phyloP scores from a whole-genome alignment of 192 early-diverging fungal genomes.

The Helicostylum pulchrum region DNA sequence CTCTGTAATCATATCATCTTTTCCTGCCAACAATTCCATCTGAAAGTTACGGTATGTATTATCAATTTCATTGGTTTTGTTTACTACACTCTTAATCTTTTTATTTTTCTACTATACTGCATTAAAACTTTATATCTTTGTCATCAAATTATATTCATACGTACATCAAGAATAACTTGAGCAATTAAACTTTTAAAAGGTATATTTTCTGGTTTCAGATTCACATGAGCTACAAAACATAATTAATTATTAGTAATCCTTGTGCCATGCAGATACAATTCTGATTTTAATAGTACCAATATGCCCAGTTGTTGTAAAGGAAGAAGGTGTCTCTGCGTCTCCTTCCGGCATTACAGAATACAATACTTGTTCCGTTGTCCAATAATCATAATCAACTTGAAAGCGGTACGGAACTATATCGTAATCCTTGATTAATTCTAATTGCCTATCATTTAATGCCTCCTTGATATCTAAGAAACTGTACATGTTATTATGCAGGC shows the following conservation, averaged over 20 bases:
- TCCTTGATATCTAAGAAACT: background rate
- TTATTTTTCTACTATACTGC: slow-evolving; percentile 69
- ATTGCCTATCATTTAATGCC: background rate
- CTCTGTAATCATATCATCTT: slow-evolving; percentile 81
- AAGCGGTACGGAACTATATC: slow-evolving; percentile 7
- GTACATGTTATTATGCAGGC: background rate
- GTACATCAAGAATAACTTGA: slow-evolving; percentile 90
- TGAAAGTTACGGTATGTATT: slow-evolving; percentile 94
- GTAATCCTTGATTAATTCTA: background rate
- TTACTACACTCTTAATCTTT: slow-evolving; percentile 87
- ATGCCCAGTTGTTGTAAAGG: slow-evolving; percentile 86
- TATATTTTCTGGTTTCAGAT: slow-evolving; percentile 84
- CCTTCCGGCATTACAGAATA: slow-evolving; percentile 11
- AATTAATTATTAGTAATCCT: background rate
- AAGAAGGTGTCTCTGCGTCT: slow-evolving; percentile 73
- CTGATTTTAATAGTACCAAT: slow-evolving; percentile 67
- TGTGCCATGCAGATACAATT: too few relatives aligned
- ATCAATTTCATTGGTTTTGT: slow-evolving; percentile 95
- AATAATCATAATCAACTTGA: slow-evolving; percentile 36
- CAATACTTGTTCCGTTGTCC: slow-evolving; percentile 58
- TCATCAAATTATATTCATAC: slow-evolving; percentile 9
- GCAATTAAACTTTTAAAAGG: slow-evolving; percentile 93
- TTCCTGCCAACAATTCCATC: slow-evolving; percentile 94
- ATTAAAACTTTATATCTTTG: background rate
- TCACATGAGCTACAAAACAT: slow-evolving; percentile 76